A percentile compares a stretch with the other conserved stretches of the same genome.
Conservation (phyloP, 768 basidiomycete species). For the Porpolomopsis calyptriformis region DNA sequence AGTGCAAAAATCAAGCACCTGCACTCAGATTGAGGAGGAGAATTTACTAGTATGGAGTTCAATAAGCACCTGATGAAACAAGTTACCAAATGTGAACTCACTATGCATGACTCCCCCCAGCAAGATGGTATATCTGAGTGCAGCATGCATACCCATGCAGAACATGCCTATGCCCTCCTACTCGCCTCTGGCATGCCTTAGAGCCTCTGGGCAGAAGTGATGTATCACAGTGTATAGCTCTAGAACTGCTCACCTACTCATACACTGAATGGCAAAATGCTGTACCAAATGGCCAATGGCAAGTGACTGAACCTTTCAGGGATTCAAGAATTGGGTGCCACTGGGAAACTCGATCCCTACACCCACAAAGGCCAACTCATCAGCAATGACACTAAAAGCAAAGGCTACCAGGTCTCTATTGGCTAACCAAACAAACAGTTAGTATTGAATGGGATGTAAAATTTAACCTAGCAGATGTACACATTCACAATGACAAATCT, state of each 20-base stretch:
- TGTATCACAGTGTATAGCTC: constrained; percentile 25
- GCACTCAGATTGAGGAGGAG: constrained; percentile 19
- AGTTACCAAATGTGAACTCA: constrained; percentile 23
- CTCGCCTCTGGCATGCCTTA: constrained; percentile 20
- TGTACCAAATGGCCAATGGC: constrained; percentile 18
- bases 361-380: constrained; percentile 13
- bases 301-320: constrained; percentile 22
- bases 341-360: constrained; percentile 15
- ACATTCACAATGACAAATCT: no score
- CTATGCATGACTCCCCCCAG: constrained; percentile 23
- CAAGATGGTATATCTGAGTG: constrained; percentile 23
- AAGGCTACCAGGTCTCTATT: constrained; percentile 22
- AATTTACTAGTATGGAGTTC: no score
- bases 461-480: no score
- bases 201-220: constrained; percentile 30
- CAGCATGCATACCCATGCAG: constrained; percentile 18
- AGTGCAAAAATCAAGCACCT: constrained; percentile 19
- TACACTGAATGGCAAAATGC: constrained; percentile 19
- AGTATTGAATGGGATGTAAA: constrained; percentile 19
- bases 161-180: constrained; percentile 20
- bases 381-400: constrained; percentile 18
- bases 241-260: constrained; percentile 23
- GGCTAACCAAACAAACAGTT: constrained; percentile 16
- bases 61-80: constrained; percentile 13
- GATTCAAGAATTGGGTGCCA: constrained; percentile 12